A percentile compares a stretch with the other conserved stretches of the same genome.
Evolutionary conservation across 2,329 filamentous ascomycete genomes (phyloP).

Genomic region (Aureobasidium sp.): DNA sequence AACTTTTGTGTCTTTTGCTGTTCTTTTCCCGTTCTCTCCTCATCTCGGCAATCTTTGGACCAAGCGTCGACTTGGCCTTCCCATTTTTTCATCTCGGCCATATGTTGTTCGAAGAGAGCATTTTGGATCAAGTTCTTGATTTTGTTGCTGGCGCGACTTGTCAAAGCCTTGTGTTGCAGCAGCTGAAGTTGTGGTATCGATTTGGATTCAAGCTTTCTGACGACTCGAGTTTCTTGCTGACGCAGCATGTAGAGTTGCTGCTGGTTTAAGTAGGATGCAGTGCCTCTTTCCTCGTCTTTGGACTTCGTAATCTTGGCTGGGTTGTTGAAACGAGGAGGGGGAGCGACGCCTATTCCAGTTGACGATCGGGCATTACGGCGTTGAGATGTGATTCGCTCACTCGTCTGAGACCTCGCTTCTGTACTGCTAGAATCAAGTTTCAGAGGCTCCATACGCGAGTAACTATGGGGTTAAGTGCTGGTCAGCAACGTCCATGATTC

Average conservation of each 20-base stretch:
- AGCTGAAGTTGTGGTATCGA: neutral
- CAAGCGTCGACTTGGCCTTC: neutral
- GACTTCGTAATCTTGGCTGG: neutral
- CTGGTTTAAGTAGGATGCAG: neutral
- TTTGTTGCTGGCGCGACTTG: neutral
- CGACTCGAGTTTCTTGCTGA: neutral
- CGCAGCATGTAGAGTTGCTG: neutral
- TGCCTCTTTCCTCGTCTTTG: neutral
- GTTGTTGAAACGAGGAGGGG: neutral
- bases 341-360: neutral
- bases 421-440: neutral
- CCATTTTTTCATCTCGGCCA: neutral
- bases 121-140: neutral
- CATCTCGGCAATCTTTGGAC: neutral
- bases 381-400: rapidly evolving
- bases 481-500: neutral
- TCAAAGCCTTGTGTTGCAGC: neutral
- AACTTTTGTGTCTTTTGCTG: neutral
- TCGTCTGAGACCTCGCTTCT: neutral
- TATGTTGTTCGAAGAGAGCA: neutral
- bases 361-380: neutral
- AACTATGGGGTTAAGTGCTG: neutral
- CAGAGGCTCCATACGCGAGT: neutral
- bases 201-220: neutral
- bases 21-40: neutral